Conservation (phyloP, 495 filamentous ascomycete species). For the Beverwykella pulmonaria region DNA sequence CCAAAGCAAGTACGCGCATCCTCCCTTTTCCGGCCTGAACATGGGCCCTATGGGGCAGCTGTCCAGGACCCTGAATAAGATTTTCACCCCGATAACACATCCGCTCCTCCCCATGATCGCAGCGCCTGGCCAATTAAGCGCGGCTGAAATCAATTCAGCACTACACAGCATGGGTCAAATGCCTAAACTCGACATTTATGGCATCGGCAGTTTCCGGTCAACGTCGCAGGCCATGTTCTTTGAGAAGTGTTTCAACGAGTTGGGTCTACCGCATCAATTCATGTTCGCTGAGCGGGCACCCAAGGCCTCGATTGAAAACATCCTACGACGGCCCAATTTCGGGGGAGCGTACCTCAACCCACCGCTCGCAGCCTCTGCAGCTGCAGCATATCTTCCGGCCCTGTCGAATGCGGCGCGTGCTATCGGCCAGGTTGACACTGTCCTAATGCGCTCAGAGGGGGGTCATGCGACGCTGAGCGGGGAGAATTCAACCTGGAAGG, state of each 20-base stretch:
- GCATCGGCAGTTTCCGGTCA: constrained; percentile 70
- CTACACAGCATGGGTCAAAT: constrained; percentile 77
- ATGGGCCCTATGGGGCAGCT: constrained; percentile 84
- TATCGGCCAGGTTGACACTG: constrained; percentile 79
- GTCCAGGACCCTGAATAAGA: constrained; percentile 75
- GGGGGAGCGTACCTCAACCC: constrained; percentile 80
- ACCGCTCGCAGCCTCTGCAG: constrained; percentile 55
- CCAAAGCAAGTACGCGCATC: constrained; percentile 63
- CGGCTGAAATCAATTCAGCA: constrained; percentile 79
- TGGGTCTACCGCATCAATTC: constrained; percentile 79
- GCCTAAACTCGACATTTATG: constrained; percentile 77
- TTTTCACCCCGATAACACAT: constrained; percentile 85
- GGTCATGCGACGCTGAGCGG: constrained; percentile 58
- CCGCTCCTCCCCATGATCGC: constrained; percentile 81
- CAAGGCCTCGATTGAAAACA: constrained; percentile 64
- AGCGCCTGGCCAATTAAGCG: constrained; percentile 79
- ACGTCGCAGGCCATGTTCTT: constrained; percentile 80
- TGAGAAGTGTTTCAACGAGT: constrained; percentile 86
- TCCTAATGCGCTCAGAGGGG: constrained; percentile 59
- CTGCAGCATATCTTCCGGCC: constrained; percentile 61
- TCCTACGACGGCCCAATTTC: constrained; percentile 70
- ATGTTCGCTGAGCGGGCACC: constrained; percentile 71
- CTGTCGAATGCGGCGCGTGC: constrained; percentile 72
- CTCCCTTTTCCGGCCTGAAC: constrained; percentile 78
- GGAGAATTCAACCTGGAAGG: constrained; percentile 82